Percentiles rank a stretch among this genome's conserved stretches.
These are phyloP conservation scores for Saccharum officinarum DNA, from an alignment of 176 grass and related monocot genomes.

Conservation along the genomic window DNA sequence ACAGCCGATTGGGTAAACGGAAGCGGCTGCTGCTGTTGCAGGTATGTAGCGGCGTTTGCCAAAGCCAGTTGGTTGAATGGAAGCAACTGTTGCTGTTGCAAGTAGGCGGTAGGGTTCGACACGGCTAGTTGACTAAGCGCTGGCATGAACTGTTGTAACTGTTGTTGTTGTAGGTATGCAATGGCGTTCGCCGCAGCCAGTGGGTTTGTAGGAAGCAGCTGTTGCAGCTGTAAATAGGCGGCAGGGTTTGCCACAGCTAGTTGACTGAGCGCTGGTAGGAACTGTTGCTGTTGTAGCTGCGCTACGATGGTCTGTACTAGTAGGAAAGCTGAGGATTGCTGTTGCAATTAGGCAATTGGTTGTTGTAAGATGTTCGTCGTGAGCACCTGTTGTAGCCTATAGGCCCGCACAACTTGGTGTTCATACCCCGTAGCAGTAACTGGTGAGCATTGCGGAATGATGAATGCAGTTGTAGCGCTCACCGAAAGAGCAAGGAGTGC, in stretches of 20 bases:
- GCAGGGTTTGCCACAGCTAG: background rate
- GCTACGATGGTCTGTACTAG: background rate
- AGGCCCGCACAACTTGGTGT: too few relatives aligned
- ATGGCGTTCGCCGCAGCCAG: accelerated
- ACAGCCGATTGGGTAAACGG: background rate
- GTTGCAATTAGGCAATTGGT: background rate
- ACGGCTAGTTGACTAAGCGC: too few relatives aligned
- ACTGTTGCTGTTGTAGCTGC: background rate
- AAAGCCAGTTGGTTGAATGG: background rate
- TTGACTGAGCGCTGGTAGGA: too few relatives aligned
- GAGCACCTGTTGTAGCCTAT: too few relatives aligned
- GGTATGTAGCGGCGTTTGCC: background rate
- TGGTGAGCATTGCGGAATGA: too few relatives aligned
- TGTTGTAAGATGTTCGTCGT: too few relatives aligned
- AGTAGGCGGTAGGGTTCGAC: background rate
- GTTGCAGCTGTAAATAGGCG: background rate
- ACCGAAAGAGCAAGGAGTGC: too few relatives aligned
- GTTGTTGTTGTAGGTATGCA: background rate
- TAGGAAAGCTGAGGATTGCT: background rate
- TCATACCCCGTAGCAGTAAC: too few relatives aligned
- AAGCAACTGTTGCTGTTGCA: background rate
- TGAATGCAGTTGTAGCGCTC: too few relatives aligned
- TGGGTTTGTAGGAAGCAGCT: background rate
- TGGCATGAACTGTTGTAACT: too few relatives aligned
- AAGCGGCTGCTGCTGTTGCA: background rate